Evolutionary conservation across 192 early-diverging fungal genomes (phyloP), one percentile per base, ranked within the genome.

Genomic region (Entomortierella lignicola): DNA sequence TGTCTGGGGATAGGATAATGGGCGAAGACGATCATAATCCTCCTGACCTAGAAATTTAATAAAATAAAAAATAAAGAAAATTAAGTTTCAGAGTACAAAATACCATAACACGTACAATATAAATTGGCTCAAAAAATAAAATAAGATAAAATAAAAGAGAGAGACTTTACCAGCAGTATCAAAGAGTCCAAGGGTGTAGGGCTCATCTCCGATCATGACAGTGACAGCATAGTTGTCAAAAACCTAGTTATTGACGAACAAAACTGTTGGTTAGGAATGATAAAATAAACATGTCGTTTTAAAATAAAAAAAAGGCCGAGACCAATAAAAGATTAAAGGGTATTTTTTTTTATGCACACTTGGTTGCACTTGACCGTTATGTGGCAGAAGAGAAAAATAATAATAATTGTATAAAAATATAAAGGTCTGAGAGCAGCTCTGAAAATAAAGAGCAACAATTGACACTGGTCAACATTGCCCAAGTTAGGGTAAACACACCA

Each of bases 161-260:
- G 4, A 47, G 20, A 12, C 2, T 77, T 67, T 83, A 84, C 91
- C 90, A 60, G 95, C 95, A 55, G 96, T 98, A 91, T 98, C 96
- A 84, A 98, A 97, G 32, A 98, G 87, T 59, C 95, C 96, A 52
- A 98, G 84, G 21, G 94, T 96, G 85, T 96, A 97, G 23, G 96
- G 97, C 81, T 99, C 95, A 74, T 94, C 94, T 59, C 94, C 96
- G 86, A 98, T 97, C 95, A 98, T 99, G 61, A 99, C 95, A n/a
- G 95, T 97, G 26, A 97, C 96, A 58, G 95, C 94, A 89, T 99
- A 99, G 82, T 99, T 98, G 86, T 98, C 96, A 88, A 98, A 98
- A n/a, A 93, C 92, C 88, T 92, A 82, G 43, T 26, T 20, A 56
- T 27, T 17, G 17, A 17, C 4, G 17, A 21, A 4, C 15, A 17